A percentile compares a stretch with the other conserved stretches of the same genome.
Conservation (phyloP, 768 basidiomycete genomes). For the Gymnopilus junonius region DNA sequence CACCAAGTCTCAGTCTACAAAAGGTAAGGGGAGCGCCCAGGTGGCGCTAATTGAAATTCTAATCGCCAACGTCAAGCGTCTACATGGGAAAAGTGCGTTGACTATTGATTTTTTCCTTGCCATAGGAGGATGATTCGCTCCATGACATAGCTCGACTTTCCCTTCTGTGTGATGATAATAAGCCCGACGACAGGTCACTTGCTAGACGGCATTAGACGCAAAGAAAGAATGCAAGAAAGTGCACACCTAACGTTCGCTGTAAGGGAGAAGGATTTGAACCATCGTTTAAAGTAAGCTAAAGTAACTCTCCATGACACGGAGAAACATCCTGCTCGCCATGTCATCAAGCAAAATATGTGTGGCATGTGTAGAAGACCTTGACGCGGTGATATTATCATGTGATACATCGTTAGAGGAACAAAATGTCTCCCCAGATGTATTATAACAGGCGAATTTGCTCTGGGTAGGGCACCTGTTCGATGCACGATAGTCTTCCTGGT, state of each 20-base stretch:
- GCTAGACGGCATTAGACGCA: neutral
- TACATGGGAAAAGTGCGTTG: no score
- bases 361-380: neutral
- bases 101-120: no score
- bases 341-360: conserved; percentile 12
- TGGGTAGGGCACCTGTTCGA: neutral
- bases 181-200: no score
- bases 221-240: neutral
- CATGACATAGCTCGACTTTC: no score
- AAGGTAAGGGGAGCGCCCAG: no score
- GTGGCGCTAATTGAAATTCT: no score
- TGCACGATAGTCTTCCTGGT: neutral
- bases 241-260: neutral
- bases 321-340: conserved; percentile 15
- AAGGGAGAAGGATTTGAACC: neutral
- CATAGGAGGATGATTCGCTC: no score
- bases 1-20: no score
- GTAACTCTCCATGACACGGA: conserved; percentile 16
- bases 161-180: no score
- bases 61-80: no score
- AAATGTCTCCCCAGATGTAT: neutral
- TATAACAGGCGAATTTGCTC: neutral
- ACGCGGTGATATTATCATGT: neutral
- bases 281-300: neutral
- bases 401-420: neutral